Evolutionary conservation across 306 rosid species (phyloP), one percentile per base, ranked within the genome.

Genomic region (Prunus fruticosa): DNA sequence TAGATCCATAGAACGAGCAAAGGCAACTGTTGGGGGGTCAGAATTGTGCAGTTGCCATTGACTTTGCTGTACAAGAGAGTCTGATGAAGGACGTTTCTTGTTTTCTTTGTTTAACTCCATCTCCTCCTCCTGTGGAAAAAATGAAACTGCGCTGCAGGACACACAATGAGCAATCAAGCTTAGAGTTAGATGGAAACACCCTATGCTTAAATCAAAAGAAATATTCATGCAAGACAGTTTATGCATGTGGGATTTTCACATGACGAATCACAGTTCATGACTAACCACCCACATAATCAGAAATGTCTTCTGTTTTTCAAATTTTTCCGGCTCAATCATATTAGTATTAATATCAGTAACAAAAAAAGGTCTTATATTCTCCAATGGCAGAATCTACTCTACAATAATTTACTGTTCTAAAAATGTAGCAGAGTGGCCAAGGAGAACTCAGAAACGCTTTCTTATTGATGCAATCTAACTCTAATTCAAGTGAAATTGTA

Each of bases 1-100:
- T 49, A 58, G 54, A 82, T 87, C 87, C 86, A 76, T 85, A 23
- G 64, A 13, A 58, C 2, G 52, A 47, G 15, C 52, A 51, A 51
- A 51, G n/a, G 19, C 56, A 51, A 4, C 32, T 10, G 64, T 12
- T 46, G 51, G 51, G 14, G 14, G 51, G 15, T 46, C 14, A 11
- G 51, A 46, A 46, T 46, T 12, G 14, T 10, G 51, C 51, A 46
- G 51, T 46, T 46, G 15, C 51, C 51, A 46, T 46, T 46, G 14
- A 10, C 51, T 46, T 12, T 11, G 51, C 51, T 46, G 51, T 46
- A 46, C 3, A 46, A 46, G 51, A 12, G 51, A 46, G 51, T 46
- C 51, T 2, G 51, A 46, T 12, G 14, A 46, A 3, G 51, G 14
- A 2, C 51, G 51, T 12, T 38, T 38, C 43, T 3, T 56, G 62